A percentile compares a stretch with the other conserved stretches of the same genome.
Evolutionary conservation across 2,329 filamentous ascomycete genomes (phyloP).

Genomic region (Xylariaceae sp.): DNA sequence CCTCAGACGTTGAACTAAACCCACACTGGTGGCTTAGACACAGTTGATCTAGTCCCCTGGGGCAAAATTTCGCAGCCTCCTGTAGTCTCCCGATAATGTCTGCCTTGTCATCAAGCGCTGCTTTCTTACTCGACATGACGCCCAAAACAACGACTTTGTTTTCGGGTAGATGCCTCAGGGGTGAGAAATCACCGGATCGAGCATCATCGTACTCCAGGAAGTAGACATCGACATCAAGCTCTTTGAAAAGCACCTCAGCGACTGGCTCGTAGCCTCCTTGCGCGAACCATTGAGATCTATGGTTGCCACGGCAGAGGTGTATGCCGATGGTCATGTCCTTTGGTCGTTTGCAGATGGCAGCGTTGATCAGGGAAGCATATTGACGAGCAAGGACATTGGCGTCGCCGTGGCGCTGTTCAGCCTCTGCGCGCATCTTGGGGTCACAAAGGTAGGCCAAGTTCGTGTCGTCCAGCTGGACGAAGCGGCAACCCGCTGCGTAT

Average conservation of each 20-base stretch:
- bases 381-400: constrained; percentile 45
- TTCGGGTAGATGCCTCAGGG: constrained; percentile 49
- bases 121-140: constrained; percentile 54
- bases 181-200: constrained; percentile 51
- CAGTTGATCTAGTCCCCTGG: constrained; percentile 51
- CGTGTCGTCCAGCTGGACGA: constrained; percentile 56
- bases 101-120: constrained; percentile 48
- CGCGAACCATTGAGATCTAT: constrained; percentile 54
- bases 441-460: constrained; percentile 59
- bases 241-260: constrained; percentile 53
- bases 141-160: constrained; percentile 54
- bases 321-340: constrained; percentile 53
- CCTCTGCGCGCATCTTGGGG: constrained; percentile 50
- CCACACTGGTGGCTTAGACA: constrained; percentile 56
- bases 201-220: constrained; percentile 59
- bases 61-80: constrained; percentile 45
- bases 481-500: constrained; percentile 50
- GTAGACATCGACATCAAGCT: constrained; percentile 54
- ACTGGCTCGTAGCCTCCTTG: constrained; percentile 56
- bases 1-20: constrained; percentile 54
- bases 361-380: constrained; percentile 54
- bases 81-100: constrained; percentile 37
- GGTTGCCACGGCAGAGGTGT: constrained; percentile 55
- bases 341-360: constrained; percentile 47
- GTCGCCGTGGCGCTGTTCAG: constrained; percentile 48